Evolutionary conservation across 768 basidiomycete species (phyloP), one percentile per base, ranked within the genome.

Genomic region (Cystofilobasidium capitatum): DNA sequence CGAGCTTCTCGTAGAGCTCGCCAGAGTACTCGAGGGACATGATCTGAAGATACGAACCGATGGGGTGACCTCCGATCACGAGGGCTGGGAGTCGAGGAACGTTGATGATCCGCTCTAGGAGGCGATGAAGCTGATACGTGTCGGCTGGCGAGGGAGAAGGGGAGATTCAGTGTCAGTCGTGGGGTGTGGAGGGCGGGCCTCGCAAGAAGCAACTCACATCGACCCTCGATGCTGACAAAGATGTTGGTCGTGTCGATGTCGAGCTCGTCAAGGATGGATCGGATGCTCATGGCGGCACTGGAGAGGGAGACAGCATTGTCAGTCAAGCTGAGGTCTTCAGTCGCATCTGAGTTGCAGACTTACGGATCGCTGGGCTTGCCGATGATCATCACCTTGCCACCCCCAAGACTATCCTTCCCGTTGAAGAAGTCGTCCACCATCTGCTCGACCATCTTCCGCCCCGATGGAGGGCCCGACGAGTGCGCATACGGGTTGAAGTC

Each of bases 161-260:
- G 51, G 24, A 54, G 17, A 54, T 54, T 8, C 5, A 6, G 14
- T 3, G 26, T 26, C 49, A 26, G 24, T 24, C 20, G 22, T 49
- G 47, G 47, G n/a, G n/a, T n/a, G n/a, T n/a, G n/a, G n/a, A n/a
- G n/a, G n/a, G n/a, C n/a, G n/a, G n/a, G n/a, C n/a, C n/a, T n/a
- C n/a, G n/a, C n/a, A n/a, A n/a, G n/a, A n/a, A n/a, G n/a, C 47
- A 29, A 55, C 51, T 26, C 8, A 55, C 51, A 55, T 3, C 51
- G 51, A 31, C 51, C 51, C 29, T 55, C 51, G 51, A 55, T 31
- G 51, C 29, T 55, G 51, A 55, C 20, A 31, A 55, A 55, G 51
- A 33, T 16, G 31, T n/a, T n/a, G 14, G 29, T 17, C 17, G 51
- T 55, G 29, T 55, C 51, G 51, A 55, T 55, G 29, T 55, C 51